Base-by-base conservation (phyloP, 768 basidiomycete species). In the Leccinum uliginosum region DNA sequence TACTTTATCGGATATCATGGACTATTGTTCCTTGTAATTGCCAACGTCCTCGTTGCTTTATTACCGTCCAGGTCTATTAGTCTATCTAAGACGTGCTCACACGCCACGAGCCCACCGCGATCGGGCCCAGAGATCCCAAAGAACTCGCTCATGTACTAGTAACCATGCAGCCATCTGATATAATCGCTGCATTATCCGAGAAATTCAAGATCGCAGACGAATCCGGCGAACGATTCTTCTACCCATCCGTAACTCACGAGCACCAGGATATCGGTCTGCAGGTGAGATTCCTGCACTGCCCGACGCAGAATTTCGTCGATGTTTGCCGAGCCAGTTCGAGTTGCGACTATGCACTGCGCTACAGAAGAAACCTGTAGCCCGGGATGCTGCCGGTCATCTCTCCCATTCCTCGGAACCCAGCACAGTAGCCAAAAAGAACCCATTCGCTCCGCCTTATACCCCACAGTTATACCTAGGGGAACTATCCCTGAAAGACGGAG, bases 391-490 rank as follows among this genome's bases (percentile, higher is more conserved):
- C 51, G 76, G 75, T 53, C 69, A 71, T 21, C 67, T 57, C 59
- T 65, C 55, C 51, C 59, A 54, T 62, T 54, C 54, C 60, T 72
- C 59, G 43, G 66, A 70, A 45, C 46, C 66, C n/a, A 57, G 56
- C 27, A 6, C 27, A 3, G 50, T 60, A 11, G 57, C 65, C 44
- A 76, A 75, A 44, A 66, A 65, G 23, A 84, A 93, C 65, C 93
- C 93, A 1, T 96, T 98, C 70, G 74, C 80, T n/a, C 89, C 91
- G 5, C 95, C 95, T 5, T 97, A 95, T 67, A 83, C 83, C 50
- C 77, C 81, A 8, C 85, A 87, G 53, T 76, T 98, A 14, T 80
- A 82, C 62, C 73, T 97, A 1, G 93, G 91, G 0, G 87, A 90
- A 60, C 69, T 96, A 50, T 79, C 78, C 51, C 11, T 64, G 32